A percentile compares a stretch with the other conserved stretches of the same genome.
Conservation (phyloP, 2,329 filamentous ascomycete species). For the Sporothrix pallida region DNA sequence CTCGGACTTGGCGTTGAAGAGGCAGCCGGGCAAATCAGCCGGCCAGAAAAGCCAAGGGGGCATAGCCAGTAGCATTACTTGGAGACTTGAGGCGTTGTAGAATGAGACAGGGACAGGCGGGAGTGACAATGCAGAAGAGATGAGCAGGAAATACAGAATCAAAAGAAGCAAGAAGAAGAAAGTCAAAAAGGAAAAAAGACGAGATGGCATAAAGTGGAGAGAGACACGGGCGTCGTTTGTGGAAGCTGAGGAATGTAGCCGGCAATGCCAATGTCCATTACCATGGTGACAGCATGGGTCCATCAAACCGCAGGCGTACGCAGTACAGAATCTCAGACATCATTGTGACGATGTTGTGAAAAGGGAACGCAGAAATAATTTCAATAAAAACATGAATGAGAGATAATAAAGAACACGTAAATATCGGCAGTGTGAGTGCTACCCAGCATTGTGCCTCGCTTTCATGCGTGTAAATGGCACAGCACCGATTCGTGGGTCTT, state of each 20-base stretch:
- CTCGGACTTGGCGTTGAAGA: conserved; percentile 29
- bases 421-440: background rate
- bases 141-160: background rate
- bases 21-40: conserved; percentile 4
- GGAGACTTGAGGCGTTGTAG: background rate
- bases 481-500: background rate
- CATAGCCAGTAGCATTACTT: too few species aligned
- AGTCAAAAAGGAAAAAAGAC: background rate
- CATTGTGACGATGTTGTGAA: background rate
- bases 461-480: conserved; percentile 1
- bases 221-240: background rate
- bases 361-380: background rate
- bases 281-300: conserved; percentile 22
- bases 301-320: background rate
- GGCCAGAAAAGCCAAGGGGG: background rate
- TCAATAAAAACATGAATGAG: background rate
- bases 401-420: background rate
- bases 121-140: background rate
- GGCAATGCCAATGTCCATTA: background rate
- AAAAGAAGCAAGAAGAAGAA: background rate
- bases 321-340: background rate
- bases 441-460: background rate
- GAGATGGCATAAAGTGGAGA: too few species aligned
- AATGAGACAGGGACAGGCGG: background rate
- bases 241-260: conserved; percentile 16